phyloP scores from a whole-genome alignment of 2,329 filamentous ascomycete species.

The Alternaria brassicicola region DNA sequence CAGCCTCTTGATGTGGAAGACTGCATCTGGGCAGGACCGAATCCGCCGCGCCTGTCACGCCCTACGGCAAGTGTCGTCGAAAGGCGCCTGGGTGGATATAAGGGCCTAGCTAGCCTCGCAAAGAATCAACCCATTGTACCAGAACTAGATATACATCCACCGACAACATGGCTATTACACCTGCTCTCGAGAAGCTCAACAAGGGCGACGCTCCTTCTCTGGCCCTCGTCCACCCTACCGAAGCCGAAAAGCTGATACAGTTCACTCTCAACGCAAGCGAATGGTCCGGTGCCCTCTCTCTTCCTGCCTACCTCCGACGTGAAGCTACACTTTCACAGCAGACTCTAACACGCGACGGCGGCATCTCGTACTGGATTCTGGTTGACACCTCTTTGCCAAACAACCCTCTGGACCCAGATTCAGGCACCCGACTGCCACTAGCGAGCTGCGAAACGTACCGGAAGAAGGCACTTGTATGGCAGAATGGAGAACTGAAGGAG shows the following conservation, averaged over 20 bases:
- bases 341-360: constrained; percentile 60
- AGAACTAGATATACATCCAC: not conserved
- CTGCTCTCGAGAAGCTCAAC: constrained; percentile 49
- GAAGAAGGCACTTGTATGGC: constrained; percentile 55
- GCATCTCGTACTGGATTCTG: constrained; percentile 65
- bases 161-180: constrained; percentile 31
- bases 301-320: constrained; percentile 63
- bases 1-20: constrained; percentile 1
- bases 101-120: not conserved
- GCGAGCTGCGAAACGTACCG: constrained; percentile 64
- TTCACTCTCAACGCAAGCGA: constrained; percentile 61
- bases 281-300: constrained; percentile 63
- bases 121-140: not conserved
- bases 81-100: constrained; percentile 4
- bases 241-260: constrained; percentile 59
- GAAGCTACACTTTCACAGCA: constrained; percentile 61
- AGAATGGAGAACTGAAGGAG: constrained; percentile 58
- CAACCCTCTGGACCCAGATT: constrained; percentile 46
- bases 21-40: constrained; percentile 5
- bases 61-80: constrained; percentile 12
- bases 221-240: constrained; percentile 60
- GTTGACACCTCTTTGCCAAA: constrained; percentile 53
- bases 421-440: constrained; percentile 54
- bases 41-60: constrained; percentile 2
- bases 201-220: constrained; percentile 58